A percentile compares a stretch with the other conserved stretches of the same genome.
Evolutionary conservation across 2,329 filamentous ascomycete species (phyloP).

Genomic region (Fusarium kyushuense): DNA sequence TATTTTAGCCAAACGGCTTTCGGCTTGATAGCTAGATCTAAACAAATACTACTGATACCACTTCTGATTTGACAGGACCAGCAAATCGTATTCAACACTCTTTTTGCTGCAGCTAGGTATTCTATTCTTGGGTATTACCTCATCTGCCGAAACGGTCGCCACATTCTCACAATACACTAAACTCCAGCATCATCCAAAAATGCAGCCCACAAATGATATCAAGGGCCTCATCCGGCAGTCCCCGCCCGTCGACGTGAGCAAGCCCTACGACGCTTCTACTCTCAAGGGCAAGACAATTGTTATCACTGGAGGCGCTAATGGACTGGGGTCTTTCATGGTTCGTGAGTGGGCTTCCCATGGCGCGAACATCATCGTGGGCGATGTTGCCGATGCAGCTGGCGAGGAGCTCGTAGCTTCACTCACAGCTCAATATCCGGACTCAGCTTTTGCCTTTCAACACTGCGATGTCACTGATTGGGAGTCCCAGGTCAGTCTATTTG

Average conservation of each 20-base stretch:
- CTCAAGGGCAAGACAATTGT: slow-evolving; percentile 69
- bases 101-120: neutral
- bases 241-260: slow-evolving; percentile 59
- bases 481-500: slow-evolving; percentile 73
- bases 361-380: slow-evolving; percentile 72
- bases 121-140: neutral
- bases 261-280: slow-evolving; percentile 58
- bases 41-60: neutral
- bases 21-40: slow-evolving; percentile 14
- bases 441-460: slow-evolving; percentile 66
- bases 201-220: slow-evolving; percentile 38
- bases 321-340: slow-evolving; percentile 68
- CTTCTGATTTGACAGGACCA: slow-evolving; percentile 21
- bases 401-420: slow-evolving; percentile 67
- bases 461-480: slow-evolving; percentile 76
- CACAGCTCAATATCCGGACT: slow-evolving; percentile 53
- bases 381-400: slow-evolving; percentile 68
- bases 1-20: slow-evolving; percentile 18
- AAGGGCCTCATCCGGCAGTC: slow-evolving; percentile 52
- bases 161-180: neutral
- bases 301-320: slow-evolving; percentile 73
- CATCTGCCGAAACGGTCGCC: slow-evolving; percentile 7
- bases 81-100: slow-evolving; percentile 7
- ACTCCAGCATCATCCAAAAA: neutral
- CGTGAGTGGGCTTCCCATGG: slow-evolving; percentile 66